Evolutionary conservation across 1,284 basidiomycete genomes (phyloP), one percentile per base, ranked within the genome.

Genomic region (Trametes pubescens): DNA sequence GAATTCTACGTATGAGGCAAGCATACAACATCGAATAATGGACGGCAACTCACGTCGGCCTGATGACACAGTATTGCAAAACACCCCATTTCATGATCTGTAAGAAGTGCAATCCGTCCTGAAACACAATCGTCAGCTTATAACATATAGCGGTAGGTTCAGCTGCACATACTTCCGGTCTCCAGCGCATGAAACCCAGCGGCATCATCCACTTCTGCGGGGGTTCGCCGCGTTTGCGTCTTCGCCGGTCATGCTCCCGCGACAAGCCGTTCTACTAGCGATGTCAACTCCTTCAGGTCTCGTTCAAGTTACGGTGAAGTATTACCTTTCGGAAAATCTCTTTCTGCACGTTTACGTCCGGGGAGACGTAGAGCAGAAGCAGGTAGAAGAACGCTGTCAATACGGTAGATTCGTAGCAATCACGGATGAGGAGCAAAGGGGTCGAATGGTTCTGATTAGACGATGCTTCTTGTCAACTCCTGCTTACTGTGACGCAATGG

Each of bases 51-150:
- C 70, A 87, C 86, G 81, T 70, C 1, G 91, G 90, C 63, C 90
- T 49, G 13, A 72, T 59, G 11, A 92, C 84, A 75, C 90, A 91
- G 70, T 93, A 93, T 72, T 94, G 92, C n/a, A 93, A 78, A 11
- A 94, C 86, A 21, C 86, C 87, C 86, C 91, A 91, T 76, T 93
- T 93, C 87, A 91, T 91, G 52, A 90, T 74, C 73, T 92, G 90
- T 40, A 94, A 75, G 71, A 93, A 93, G 67, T 88, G 87, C 18
- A 92, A 75, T 0, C 87, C 89, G 70, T 89, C 86, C 84, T 88
- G 26, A 13, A 24, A 11, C 13, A 44, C 44, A 35, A 16, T 26
- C 8, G 44, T 24, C 47, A 37, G 48, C 49, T n/a, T 9, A 49
- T 21, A 38, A 24, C 49, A 49, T 32, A 26, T 53, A 34, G 44